A percentile compares a stretch with the other conserved stretches of the same genome.
Conservation (phyloP, 1,139 yeast genomes). For the Pneumocystis wakefieldiae region DNA sequence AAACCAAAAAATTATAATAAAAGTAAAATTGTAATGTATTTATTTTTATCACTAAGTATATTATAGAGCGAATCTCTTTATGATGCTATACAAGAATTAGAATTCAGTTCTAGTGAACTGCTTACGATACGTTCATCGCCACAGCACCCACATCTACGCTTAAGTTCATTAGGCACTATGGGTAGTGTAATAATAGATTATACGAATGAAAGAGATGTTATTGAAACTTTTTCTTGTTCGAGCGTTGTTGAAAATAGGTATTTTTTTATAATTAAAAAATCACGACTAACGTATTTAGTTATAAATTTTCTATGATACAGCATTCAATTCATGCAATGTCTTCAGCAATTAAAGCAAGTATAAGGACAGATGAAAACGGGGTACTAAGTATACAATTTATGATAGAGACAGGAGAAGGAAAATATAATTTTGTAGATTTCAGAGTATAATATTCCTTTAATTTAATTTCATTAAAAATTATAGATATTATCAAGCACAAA, state of each 20-base stretch:
- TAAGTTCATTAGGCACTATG: slow-evolving; percentile 12
- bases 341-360: slow-evolving; percentile 15
- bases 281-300: neutral
- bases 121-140: slow-evolving; percentile 12
- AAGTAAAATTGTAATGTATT: neutral
- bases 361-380: slow-evolving; percentile 16
- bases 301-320: slow-evolving; percentile 2
- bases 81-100: slow-evolving; percentile 16
- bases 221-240: slow-evolving; percentile 14
- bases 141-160: slow-evolving; percentile 9
- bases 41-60: neutral
- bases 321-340: slow-evolving; percentile 16
- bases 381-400: slow-evolving; percentile 17
- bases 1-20: slow-evolving; percentile 13
- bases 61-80: slow-evolving; percentile 9
- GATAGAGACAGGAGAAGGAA: slow-evolving; percentile 15
- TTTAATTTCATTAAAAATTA: neutral
- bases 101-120: slow-evolving; percentile 13
- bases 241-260: slow-evolving; percentile 12
- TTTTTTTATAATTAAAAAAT: neutral
- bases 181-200: slow-evolving; percentile 15
- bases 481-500: neutral
- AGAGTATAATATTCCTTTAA: slow-evolving; percentile 1
- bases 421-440: slow-evolving; percentile 11
- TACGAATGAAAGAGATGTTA: slow-evolving; percentile 13